A percentile compares a stretch with the other conserved stretches of the same genome.
Conservation (phyloP, 495 filamentous ascomycete genomes). For the Cercophora newfieldiana region DNA sequence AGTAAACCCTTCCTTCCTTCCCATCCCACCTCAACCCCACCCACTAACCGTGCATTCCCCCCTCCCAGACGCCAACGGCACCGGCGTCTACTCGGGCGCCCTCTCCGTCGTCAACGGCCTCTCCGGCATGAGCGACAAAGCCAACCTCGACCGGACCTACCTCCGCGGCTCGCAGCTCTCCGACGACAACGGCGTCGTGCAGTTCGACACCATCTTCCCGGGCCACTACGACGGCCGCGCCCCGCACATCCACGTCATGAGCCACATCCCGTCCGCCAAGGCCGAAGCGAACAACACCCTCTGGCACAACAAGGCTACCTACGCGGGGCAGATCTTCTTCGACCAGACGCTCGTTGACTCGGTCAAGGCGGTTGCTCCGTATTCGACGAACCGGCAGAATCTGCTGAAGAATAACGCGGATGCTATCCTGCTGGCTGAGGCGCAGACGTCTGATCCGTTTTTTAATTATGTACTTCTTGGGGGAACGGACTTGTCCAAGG, state of each 20-base stretch:
- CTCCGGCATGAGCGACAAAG: constrained; percentile 23
- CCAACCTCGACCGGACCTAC: constrained; percentile 47
- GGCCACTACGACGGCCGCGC: constrained; percentile 51
- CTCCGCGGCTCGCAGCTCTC: constrained; percentile 48
- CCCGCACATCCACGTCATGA: constrained; percentile 41
- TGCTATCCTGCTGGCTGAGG: constrained; percentile 41
- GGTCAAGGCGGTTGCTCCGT: constrained; percentile 51
- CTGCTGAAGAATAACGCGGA: constrained; percentile 53
- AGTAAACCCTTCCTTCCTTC: not conserved
- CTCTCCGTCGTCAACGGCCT: constrained; percentile 41
- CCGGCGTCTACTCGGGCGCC: constrained; percentile 55
- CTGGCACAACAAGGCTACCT: constrained; percentile 43
- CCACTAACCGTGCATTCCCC: not conserved
- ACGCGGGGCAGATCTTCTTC: constrained; percentile 62
- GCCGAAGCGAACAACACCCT: constrained; percentile 47
- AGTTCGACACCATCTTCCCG: constrained; percentile 51
- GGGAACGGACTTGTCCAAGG: constrained; percentile 45
- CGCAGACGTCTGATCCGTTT: constrained; percentile 51
- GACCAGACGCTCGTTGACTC: constrained; percentile 50
- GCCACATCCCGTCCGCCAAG: constrained; percentile 38
- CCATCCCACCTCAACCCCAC: not conserved
- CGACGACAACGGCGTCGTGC: constrained; percentile 43
- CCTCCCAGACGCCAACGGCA: constrained; percentile 22
- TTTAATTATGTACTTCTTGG: constrained; percentile 50
- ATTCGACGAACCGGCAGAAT: constrained; percentile 52